These are phyloP conservation scores for Nemophila menziesii DNA, from an alignment of 257 asterid species.

Conservation along the genomic window DNA sequence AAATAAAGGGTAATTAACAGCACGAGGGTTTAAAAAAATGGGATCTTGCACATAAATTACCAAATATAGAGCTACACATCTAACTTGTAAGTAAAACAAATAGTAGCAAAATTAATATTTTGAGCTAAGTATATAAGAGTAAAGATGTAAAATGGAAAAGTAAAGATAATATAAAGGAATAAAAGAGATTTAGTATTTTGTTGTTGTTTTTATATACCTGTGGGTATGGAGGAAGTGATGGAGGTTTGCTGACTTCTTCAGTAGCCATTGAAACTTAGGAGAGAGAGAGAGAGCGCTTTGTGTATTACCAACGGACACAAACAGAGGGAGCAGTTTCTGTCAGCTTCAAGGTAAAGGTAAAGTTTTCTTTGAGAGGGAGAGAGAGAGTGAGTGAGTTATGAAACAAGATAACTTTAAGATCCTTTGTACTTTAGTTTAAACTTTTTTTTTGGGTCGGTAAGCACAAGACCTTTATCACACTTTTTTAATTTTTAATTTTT, in stretches of 20 bases:
- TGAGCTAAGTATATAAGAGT: not conserved
- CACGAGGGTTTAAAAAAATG: conserved; percentile 19
- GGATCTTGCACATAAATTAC: conserved; percentile 4
- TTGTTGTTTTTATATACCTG: conserved; percentile 27
- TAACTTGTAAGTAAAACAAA: not conserved
- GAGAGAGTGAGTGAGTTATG: conserved; percentile 1
- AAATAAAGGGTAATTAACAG: conserved; percentile 1
- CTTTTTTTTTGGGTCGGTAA: no score
- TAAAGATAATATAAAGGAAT: not conserved
- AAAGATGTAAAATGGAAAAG: not conserved
- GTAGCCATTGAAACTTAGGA: conserved; percentile 47
- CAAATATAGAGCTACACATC: conserved; percentile 2
- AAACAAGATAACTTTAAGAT: not conserved
- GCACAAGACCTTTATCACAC: no score
- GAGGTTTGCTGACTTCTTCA: conserved; percentile 33
- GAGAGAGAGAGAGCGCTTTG: conserved; percentile 13
- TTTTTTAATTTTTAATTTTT: no score
- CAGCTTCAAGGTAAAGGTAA: not conserved
- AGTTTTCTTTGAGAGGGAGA: not conserved
- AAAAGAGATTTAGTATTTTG: not conserved
- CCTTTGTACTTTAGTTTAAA: no score
- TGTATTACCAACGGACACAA: conserved; percentile 1
- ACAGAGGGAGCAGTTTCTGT: not conserved
- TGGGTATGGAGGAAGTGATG: conserved; percentile 59
- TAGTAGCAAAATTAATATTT: not conserved